Evolutionary conservation across 2,329 filamentous ascomycete species (phyloP).

Genomic region (Escovopsis weberi): DNA sequence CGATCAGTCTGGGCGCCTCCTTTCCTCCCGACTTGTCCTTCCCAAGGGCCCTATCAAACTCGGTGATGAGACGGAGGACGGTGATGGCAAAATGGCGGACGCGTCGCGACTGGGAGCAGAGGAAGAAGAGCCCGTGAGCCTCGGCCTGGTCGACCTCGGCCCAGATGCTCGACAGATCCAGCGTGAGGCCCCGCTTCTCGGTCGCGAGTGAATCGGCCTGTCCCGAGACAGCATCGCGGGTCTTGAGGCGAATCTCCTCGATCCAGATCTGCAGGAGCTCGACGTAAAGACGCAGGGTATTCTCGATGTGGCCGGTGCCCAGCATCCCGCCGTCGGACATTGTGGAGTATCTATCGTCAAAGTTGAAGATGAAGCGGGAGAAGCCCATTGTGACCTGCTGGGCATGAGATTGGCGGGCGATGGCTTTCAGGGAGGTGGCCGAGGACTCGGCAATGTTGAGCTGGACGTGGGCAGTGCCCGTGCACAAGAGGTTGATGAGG

Average conservation of each 20-base stretch:
- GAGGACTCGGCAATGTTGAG: constrained; percentile 85
- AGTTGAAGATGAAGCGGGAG: constrained; percentile 94
- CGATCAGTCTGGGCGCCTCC: constrained; percentile 63
- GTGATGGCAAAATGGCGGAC: constrained; percentile 86
- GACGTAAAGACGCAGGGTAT: constrained; percentile 80
- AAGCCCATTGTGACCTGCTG: constrained; percentile 96
- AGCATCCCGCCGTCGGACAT: constrained; percentile 98
- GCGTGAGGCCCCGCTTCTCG: constrained; percentile 60
- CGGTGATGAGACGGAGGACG: constrained; percentile 78
- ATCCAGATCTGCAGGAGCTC: constrained; percentile 95
- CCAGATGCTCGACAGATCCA: constrained; percentile 78
- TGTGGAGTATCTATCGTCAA: constrained; percentile 91
- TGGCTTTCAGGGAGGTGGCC: constrained; percentile 84
- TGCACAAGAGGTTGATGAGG: constrained; percentile 87
- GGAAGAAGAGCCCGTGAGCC: constrained; percentile 89
- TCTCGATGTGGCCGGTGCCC: constrained; percentile 86
- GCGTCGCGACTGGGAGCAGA: constrained; percentile 86
- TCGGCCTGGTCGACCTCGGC: constrained; percentile 94
- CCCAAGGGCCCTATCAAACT: constrained; percentile 81
- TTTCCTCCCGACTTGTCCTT: constrained; percentile 45
- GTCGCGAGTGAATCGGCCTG: constrained; percentile 44
- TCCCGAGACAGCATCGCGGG: constrained; percentile 54
- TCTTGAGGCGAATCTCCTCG: constrained; percentile 83
- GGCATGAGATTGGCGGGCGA: constrained; percentile 82
- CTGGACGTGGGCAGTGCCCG: constrained; percentile 90